Conservation (phyloP, 164 flowering plant species). For the Akebia trifoliata region DNA sequence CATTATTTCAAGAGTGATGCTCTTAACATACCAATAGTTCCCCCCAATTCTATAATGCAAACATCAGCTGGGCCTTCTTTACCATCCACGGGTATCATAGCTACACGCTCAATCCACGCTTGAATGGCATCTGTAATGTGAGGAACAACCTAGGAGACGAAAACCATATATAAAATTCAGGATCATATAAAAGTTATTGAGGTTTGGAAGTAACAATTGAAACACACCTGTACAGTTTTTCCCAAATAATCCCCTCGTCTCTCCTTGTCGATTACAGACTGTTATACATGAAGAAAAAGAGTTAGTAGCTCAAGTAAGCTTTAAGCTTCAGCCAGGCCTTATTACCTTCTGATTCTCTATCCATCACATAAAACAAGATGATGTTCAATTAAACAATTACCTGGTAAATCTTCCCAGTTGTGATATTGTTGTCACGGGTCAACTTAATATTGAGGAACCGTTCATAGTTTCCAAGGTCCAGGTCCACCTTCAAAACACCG, state of each 20-base stretch:
- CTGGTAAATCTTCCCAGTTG: constrained; percentile 95
- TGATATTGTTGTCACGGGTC: constrained; percentile 90
- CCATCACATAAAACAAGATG: too few species aligned
- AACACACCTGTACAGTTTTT: constrained; percentile 83
- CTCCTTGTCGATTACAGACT: constrained; percentile 89
- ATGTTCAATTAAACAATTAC: too few species aligned
- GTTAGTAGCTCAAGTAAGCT: not conserved
- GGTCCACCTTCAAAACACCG: constrained; percentile 64
- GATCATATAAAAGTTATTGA: too few species aligned
- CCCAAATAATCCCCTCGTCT: constrained; percentile 96
- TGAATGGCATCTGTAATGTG: constrained; percentile 95
- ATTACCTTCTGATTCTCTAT: too few species aligned
- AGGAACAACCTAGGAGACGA: constrained; percentile 65
- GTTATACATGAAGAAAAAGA: constrained; percentile 17
- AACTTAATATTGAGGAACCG: constrained; percentile 73
- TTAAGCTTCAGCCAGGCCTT: not conserved
- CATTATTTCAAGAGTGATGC: not conserved
- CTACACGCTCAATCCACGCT: constrained; percentile 91
- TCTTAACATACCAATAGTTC: not conserved
- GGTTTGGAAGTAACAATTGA: constrained; percentile 1
- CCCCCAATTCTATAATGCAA: not conserved
- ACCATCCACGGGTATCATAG: constrained; percentile 87
- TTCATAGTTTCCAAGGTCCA: constrained; percentile 98
- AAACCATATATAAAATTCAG: not conserved
- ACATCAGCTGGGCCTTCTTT: constrained; percentile 38